These are phyloP conservation scores for Epipyxis sp. DNA, from an alignment of 108 stramenopile species.

Conservation along the genomic window DNA sequence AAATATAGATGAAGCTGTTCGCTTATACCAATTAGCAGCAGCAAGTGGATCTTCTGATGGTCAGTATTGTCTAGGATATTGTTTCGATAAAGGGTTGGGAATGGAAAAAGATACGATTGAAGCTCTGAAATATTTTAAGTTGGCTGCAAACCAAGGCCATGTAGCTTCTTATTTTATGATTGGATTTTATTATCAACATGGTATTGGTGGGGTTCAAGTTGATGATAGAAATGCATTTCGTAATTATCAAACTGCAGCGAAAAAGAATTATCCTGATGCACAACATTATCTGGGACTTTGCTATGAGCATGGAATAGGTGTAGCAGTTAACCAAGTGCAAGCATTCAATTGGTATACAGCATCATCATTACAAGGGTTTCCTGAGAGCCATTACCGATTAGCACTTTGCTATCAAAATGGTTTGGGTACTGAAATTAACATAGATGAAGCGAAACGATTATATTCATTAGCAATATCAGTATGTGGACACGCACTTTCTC, in stretches of 20 bases:
- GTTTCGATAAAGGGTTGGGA: not conserved
- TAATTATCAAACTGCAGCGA: not conserved
- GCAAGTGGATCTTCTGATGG: not conserved
- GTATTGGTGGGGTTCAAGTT: constrained; percentile 1
- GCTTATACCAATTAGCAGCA: not conserved
- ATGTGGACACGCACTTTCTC: no score
- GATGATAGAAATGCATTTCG: not conserved
- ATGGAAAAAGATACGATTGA: not conserved
- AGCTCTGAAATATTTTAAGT: not conserved
- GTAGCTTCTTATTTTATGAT: not conserved
- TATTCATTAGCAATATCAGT: no score
- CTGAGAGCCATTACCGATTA: no score
- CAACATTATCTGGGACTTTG: not conserved
- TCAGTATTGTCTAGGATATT: not conserved
- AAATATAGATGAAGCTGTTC: not conserved
- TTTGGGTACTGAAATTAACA: no score
- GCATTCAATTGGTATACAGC: not conserved
- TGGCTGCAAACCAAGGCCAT: not conserved
- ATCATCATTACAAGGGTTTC: not conserved
- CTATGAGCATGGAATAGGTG: not conserved
- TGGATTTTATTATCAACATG: not conserved
- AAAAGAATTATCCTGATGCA: not conserved
- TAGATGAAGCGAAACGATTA: no score
- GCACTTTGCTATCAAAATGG: no score
- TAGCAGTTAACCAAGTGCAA: not conserved